Evolutionary conservation across 192 early-diverging fungal species (phyloP), one percentile per base, ranked within the genome.

Genomic region (Radiomyces spectabilis): DNA sequence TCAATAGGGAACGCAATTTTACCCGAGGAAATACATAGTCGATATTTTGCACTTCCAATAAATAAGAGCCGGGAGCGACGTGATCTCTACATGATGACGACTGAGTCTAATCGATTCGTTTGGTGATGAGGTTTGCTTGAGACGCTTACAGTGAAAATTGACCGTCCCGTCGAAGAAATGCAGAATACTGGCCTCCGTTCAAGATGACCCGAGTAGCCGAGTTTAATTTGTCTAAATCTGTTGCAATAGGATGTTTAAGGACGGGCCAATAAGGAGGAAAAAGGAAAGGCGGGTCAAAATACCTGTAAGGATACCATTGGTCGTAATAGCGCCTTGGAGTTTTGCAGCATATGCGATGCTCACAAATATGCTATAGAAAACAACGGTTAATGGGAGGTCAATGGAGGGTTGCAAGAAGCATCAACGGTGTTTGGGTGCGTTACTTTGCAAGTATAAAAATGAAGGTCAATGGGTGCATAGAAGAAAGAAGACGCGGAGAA

Each of bases 21-120:
- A 81, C 79, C 46, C 63, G 71, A 24, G 79, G 76, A 59, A 71
- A 81, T 19, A 73, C 63, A 47, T 69, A 76, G 15, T 78, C 71
- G 42, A 71, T 61, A 30, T 63, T 73, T 51, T 73, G 63, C 26
- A 81, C 58, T 50, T 81, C 72, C 12, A 81, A 60, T 10, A 76
- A 50, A 55, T 81, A 81, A 15, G 65, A 76, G 41, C 79, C 79
- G 18, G 55, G 51, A 18, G 65, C 39, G 1, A 81, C 66, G 32
- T 75, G 33, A 15, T 70, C 55, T 42, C 79, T 81, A 60, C 9
- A 15, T 43, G 21, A 22, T 8, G 29, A 59, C 24, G 15, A 40
- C 5, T 56, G 26, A 32, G 9, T 12, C 30, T 30, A 37, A 22
- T 47, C 18, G 19, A 27, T 29, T 13, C 3, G 34, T 24, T 16